These are phyloP conservation scores for Russula foetens DNA, from an alignment of 768 basidiomycete species.

Conservation along the genomic window DNA sequence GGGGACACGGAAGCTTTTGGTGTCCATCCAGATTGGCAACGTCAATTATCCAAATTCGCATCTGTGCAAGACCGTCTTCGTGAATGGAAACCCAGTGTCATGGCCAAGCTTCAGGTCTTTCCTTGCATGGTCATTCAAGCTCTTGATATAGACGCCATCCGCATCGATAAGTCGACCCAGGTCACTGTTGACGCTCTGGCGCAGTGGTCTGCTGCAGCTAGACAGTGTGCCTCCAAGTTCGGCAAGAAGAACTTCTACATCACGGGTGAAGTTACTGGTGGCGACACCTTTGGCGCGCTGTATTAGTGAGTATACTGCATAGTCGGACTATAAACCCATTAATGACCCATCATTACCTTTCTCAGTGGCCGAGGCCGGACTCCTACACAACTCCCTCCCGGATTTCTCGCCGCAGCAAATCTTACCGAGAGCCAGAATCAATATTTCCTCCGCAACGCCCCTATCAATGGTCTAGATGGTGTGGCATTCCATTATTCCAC, in stretches of 20 bases:
- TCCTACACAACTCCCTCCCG: conserved; percentile 55
- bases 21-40: conserved; percentile 91
- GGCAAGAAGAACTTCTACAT: conserved; percentile 88
- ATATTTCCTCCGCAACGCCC: conserved; percentile 71
- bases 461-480: conserved; percentile 57
- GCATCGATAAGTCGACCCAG: conserved; percentile 92
- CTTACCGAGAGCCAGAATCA: conserved; percentile 50
- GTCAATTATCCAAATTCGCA: conserved; percentile 90
- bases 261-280: conserved; percentile 90
- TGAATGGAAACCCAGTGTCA: conserved; percentile 80
- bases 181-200: conserved; percentile 77
- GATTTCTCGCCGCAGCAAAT: conserved; percentile 63
- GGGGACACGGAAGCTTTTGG: conserved; percentile 98
- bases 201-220: conserved; percentile 64
- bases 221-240: conserved; percentile 60
- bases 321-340: neutral
- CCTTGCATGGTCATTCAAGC: conserved; percentile 83
- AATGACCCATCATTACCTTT: neutral
- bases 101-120: conserved; percentile 69
- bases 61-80: conserved; percentile 94
- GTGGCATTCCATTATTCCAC: conserved; percentile 93
- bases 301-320: conserved; percentile 53
- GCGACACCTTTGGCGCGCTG: conserved; percentile 79
- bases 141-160: conserved; percentile 88
- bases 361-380: conserved; percentile 83